These are phyloP conservation scores for Apiotrichum brassicae DNA, from an alignment of 1,284 basidiomycete species.

Conservation along the genomic window DNA sequence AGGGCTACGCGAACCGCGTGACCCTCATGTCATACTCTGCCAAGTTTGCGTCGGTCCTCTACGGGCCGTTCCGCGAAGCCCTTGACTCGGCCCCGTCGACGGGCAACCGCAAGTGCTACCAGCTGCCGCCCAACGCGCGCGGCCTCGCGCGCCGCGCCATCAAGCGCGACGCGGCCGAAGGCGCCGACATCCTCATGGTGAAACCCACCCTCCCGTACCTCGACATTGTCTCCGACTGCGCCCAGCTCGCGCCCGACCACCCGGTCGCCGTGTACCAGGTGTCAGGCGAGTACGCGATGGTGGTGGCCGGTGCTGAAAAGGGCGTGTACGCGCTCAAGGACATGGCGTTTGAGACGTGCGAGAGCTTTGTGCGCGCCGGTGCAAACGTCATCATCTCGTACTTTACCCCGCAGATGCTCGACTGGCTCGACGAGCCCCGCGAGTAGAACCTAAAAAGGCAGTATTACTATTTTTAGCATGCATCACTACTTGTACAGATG, in stretches of 20 bases:
- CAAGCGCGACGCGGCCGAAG: constrained; percentile 85
- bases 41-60: constrained; percentile 94
- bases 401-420: constrained; percentile 91
- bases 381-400: constrained; percentile 86
- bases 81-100: constrained; percentile 91
- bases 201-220: constrained; percentile 95
- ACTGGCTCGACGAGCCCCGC: constrained; percentile 64
- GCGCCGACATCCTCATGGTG: constrained; percentile 98
- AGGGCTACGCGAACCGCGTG: constrained; percentile 75
- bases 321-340: constrained; percentile 85
- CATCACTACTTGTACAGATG: constrained; percentile 1
- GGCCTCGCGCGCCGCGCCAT: constrained; percentile 91
- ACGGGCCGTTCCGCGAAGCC: constrained; percentile 96
- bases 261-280: constrained; percentile 95
- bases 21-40: constrained; percentile 98
- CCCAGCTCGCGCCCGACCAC: constrained; percentile 71
- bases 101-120: constrained; percentile 95
- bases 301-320: constrained; percentile 84
- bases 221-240: constrained; percentile 87
- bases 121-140: constrained; percentile 80
- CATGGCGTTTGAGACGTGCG: constrained; percentile 90
- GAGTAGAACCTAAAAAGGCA: background rate
- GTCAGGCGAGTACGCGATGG: constrained; percentile 95
- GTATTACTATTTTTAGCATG: background rate
- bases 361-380: constrained; percentile 85